Evolutionary conservation across 1,139 yeast species (phyloP), one percentile per base, ranked within the genome.

Genomic region (Scheffersomyces segobiensis): DNA sequence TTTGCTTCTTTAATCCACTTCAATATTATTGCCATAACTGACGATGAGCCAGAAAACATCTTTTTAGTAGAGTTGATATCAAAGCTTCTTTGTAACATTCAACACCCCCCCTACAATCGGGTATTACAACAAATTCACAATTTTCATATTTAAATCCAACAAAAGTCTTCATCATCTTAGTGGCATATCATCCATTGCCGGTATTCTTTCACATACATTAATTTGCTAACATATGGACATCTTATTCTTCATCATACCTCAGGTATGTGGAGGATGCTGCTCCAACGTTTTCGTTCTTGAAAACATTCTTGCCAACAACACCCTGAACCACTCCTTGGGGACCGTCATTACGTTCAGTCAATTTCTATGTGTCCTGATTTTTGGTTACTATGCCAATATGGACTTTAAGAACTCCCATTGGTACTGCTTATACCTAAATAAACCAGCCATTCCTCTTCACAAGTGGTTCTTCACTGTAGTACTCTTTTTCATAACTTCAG

Each of bases 201-300:
- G 4, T 14, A 32, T 10, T 32, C 42, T 32, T 32, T 32, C 42
- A 32, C 5, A 24, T 24, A 32, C 42, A 24, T 5, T 24, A 10
- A 32, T 32, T 14, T 4, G 5, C 17, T 2, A 32, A 32, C 42
- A 32, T 32, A 32, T 32, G 42, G 12, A 32, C 42, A 32, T 32
- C 14, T 10, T 32, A 14, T 32, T 32, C 17, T 58, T 59, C 55
- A 54, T 63, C 18, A 21, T 75, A 19, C 68, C 67, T 6, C 78
- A 84, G 54, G 85, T 88, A 21, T 86, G 88, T 67, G 90, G 91
- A 0, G 93, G 95, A 2, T 89, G 95, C 67, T 89, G 95, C 66
- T 76, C 86, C 39, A 89, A 88, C 70, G 93, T 88, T 46, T 78
- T 85, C 62, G 79, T 88, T 0, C 72, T 89, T 53, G 95, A 89